Conservation (phyloP, 768 basidiomycete genomes). For the Holtermannia corniformis region DNA sequence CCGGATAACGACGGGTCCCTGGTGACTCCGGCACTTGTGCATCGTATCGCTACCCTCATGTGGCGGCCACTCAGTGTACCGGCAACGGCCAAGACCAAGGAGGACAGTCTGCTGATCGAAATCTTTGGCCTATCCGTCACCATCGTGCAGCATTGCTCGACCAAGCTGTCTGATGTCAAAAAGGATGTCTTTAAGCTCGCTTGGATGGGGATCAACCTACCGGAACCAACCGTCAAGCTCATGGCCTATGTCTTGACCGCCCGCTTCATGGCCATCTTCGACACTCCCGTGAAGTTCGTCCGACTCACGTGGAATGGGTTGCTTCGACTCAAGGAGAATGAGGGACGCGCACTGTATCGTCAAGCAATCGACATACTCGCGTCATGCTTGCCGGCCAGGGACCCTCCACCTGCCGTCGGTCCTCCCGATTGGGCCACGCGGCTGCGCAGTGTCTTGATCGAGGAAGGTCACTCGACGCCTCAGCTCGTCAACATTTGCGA, state of each 20-base stretch:
- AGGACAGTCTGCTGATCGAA: constrained; percentile 85
- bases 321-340: constrained; percentile 70
- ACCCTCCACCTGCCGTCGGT: constrained; percentile 33
- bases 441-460: constrained; percentile 72
- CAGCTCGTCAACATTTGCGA: constrained; percentile 76
- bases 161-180: constrained; percentile 67
- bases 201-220: constrained; percentile 73
- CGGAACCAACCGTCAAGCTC: constrained; percentile 86
- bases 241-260: constrained; percentile 83
- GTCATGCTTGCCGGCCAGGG: constrained; percentile 63
- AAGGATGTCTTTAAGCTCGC: constrained; percentile 91
- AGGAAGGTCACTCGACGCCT: constrained; percentile 63
- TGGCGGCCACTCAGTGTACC: constrained; percentile 63
- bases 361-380: constrained; percentile 82
- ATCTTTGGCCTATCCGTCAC: constrained; percentile 79
- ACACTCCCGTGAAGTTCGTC: constrained; percentile 82
- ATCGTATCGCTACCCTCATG: constrained; percentile 48
- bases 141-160: constrained; percentile 71
- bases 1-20: constrained; percentile 51
- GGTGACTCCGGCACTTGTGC: constrained; percentile 61
- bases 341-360: constrained; percentile 63
- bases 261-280: constrained; percentile 80
- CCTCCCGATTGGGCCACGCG: constrained; percentile 72
- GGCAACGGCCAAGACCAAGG: constrained; percentile 37
- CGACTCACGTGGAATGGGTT: constrained; percentile 83